Evolutionary conservation across 1,284 basidiomycete genomes (phyloP), one percentile per base, ranked within the genome.

Genomic region (Cystobasidium slooffiae): DNA sequence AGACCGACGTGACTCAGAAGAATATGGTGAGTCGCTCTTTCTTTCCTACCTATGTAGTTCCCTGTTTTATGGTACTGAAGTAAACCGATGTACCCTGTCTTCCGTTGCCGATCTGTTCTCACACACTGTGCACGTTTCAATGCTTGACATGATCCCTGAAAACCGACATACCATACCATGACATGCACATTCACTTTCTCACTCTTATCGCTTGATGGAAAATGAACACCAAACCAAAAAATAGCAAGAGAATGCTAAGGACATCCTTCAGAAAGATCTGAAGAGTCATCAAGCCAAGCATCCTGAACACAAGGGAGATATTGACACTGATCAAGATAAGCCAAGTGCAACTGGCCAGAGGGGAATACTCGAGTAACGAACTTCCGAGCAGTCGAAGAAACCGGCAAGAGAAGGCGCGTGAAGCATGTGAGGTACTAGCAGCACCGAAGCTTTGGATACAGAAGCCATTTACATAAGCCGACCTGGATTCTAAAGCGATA

Each of bases 211-310:
- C 12, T 49, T 6, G n/a, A 49, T 49, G 12, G 6, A 22, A 53
- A 53, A 5, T 20, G 12, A 53, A 53, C 3, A 22, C 5, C 1
- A 16, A 18, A 22, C 20, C 3, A 5, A 53, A 16, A n/a, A 22
- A 53, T 12, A 59, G 56, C 56, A 59, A 59, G 31, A 22, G 9
- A n/a, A 59, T n/a, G 56, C n/a, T 31, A 31, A 59, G 10, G 39
- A 18, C n/a, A 59, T 59, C 1, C n/a, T 59, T 6, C 56, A 59
- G 39, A 59, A 59, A 59, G 56, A 59, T 59, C 14, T 59, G 43
- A 41, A 59, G 20, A n/a, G 43, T 39, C 56, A 59, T 3, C 39
- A 59, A 59, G 37, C 8, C 20, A 59, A 59, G 43, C 56, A 59
- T 59, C 56, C 56, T 24, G 56, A 59, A 43, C 43, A 59, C 43